Base-by-base conservation (phyloP, 805 yeast species). In the Starmera dryadoides region DNA sequence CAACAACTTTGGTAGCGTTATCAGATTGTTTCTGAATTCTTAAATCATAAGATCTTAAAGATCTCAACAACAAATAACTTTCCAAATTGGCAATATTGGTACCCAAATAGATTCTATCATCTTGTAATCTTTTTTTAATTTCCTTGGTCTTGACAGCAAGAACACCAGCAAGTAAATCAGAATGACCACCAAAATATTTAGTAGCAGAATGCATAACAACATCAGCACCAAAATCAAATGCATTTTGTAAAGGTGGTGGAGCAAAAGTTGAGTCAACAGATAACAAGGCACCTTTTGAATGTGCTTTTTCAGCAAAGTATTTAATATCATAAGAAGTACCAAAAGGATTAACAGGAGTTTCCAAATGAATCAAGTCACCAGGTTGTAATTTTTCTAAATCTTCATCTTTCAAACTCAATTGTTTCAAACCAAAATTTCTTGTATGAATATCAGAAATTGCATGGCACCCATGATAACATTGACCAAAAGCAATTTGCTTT, bases 151-250 rank as follows among this genome's bases (percentile, higher is more conserved):
- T 79, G n/a, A 84, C 79, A 16, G 80, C 77, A 16, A 88, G 61
- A 11, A 82, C 67, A 26, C 98, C 97, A 5, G 95, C 88, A 37
- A 89, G 66, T 33, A 88, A 64, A 58, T 89, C 97, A 6, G 95
- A 85, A 61, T 89, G 96, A n/a, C 98, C 97, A 30, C 95, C 96
- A 53, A 87, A 82, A 62, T 82, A 91, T 58, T 89, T 89, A 1
- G 96, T 89, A 1, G 88, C 96, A 1, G 96, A 86, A 59, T 89
- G 96, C 75, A 91, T 66, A n/a, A 91, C 79, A 47, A 87, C 63
- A 59, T 91, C 97, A 23, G 83, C 96, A 35, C 91, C 96, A 51
- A 75, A 81, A 30, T 70, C 69, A 62, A 87, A 86, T 5, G 95
- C 91, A 44, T 86, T 75, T 50, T 78, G 83, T 41, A 88, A 62